These are phyloP conservation scores for Neocucurbitaria cava DNA, from an alignment of 2,329 filamentous ascomycete genomes.

Conservation along the genomic window DNA sequence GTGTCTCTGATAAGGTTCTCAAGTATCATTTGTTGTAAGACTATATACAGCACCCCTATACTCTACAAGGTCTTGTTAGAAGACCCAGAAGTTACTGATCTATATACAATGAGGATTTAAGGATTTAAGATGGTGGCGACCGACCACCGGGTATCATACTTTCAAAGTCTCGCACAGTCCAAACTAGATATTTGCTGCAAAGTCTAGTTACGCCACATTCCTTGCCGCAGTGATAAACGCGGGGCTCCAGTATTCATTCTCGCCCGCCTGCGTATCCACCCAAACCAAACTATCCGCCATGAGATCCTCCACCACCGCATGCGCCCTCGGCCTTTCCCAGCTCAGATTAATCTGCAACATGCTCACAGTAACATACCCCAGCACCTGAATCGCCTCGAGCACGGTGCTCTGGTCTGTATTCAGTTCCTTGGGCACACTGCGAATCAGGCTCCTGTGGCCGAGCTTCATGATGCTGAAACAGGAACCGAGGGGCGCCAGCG, in stretches of 20 bases:
- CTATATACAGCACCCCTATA: no score
- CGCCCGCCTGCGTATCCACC: conserved; percentile 84
- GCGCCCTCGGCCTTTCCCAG: conserved; percentile 85
- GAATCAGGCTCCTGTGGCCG: conserved; percentile 84
- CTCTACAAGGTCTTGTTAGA: no score
- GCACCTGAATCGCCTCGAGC: conserved; percentile 85
- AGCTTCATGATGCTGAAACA: conserved; percentile 86
- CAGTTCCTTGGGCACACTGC: conserved; percentile 92
- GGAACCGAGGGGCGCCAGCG: conserved; percentile 84
- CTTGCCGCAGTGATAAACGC: conserved; percentile 65
- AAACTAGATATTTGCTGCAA: neutral
- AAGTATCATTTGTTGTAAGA: no score
- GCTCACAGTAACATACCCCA: conserved; percentile 87
- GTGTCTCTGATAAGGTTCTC: no score
- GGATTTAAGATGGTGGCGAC: neutral
- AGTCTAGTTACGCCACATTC: neutral
- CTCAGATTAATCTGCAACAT: conserved; percentile 87
- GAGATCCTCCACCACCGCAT: conserved; percentile 89
- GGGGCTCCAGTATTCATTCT: conserved; percentile 94
- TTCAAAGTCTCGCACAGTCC: neutral
- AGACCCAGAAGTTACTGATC: no score
- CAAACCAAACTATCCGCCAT: conserved; percentile 89
- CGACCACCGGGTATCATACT: neutral
- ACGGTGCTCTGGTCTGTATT: conserved; percentile 94
- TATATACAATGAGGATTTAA: no score